Base-by-base conservation (phyloP, 495 filamentous ascomycete genomes). In the Baudoinia panamericana region DNA sequence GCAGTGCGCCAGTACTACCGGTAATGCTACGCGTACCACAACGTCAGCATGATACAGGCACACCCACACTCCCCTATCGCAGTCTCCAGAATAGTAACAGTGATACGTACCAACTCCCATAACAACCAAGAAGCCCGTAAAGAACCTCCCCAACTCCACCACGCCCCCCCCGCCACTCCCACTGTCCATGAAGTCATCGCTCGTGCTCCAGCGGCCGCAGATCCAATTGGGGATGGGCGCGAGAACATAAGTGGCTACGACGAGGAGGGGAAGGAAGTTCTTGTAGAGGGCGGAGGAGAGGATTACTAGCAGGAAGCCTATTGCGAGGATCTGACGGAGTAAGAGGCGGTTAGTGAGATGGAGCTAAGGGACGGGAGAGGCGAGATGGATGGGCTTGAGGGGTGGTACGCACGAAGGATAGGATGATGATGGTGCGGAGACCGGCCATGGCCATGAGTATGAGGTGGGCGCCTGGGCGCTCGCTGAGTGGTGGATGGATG, bases 301-400 rank as follows among this genome's bases (percentile, higher is more conserved):
- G 64, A 97, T 97, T 30, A 96, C 88, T 46, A 97, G 86, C 55
- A 97, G 84, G 72, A 97, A 97, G 55, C 90, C 90, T 58, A 97
- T 90, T 45, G 92, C 92, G 41, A 97, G 84, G 56, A 97, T 73
- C 82, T 87, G 41, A n/a, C n/a, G n/a, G 10, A 29, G 17, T 33
- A 29, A 37, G 43, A 24, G 12, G 15, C 21, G 18, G 23, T 9
- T 12, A 45, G 20, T 41, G 5, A 19, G 17, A 12, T 21, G 25
- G 36, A 18, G 33, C 9, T 27, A 2, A 21, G 22, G 23, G 11
- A 13, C 19, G 18, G 37, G 21, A 27, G 15, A 25, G 7, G 4
- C 21, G 36, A 21, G 6, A n/a, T n/a, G n/a, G n/a, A n/a, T n/a
- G 23, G 26, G 23, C 25, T 31, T 34, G 45, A 21, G 41, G 48